A percentile compares a stretch with the other conserved stretches of the same genome.
These are phyloP conservation scores for Sporisorium sorghi DNA, from an alignment of 1,284 basidiomycete genomes.

Conservation along the genomic window DNA sequence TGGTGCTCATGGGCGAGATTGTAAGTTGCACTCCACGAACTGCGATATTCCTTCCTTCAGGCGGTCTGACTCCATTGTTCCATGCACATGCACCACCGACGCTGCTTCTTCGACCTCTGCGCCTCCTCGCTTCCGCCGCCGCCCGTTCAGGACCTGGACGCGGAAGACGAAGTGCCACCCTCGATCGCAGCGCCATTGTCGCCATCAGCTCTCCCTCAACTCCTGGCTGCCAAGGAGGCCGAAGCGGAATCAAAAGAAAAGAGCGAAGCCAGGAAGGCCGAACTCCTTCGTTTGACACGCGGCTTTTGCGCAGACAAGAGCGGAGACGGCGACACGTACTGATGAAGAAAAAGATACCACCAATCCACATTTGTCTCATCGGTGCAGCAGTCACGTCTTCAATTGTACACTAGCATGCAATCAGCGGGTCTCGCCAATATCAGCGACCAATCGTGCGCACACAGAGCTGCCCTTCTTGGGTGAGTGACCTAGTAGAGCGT, in stretches of 20 bases:
- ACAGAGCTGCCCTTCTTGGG: no score
- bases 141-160: conserved; percentile 57
- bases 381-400: conserved; percentile 7
- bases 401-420: conserved; percentile 37
- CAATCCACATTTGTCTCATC: conserved; percentile 6
- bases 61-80: not conserved
- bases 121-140: not conserved
- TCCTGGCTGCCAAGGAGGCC: conserved; percentile 55
- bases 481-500: no score
- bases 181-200: conserved; percentile 60
- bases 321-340: conserved; percentile 67
- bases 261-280: conserved; percentile 59
- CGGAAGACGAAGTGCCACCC: conserved; percentile 64
- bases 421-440: not conserved
- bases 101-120: not conserved
- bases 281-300: conserved; percentile 54
- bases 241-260: conserved; percentile 59
- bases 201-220: conserved; percentile 53
- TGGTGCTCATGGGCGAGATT: conserved; percentile 95
- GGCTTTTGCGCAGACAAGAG: conserved; percentile 67
- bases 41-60: no score
- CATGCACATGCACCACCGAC: not conserved
- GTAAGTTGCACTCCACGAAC: conserved; percentile 77
- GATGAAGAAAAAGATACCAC: conserved; percentile 29
- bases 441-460: not conserved